Evolutionary conservation across 129 eudicot genomes (phyloP), one percentile per base, ranked within the genome.

Genomic region (Sambucus nigra): DNA sequence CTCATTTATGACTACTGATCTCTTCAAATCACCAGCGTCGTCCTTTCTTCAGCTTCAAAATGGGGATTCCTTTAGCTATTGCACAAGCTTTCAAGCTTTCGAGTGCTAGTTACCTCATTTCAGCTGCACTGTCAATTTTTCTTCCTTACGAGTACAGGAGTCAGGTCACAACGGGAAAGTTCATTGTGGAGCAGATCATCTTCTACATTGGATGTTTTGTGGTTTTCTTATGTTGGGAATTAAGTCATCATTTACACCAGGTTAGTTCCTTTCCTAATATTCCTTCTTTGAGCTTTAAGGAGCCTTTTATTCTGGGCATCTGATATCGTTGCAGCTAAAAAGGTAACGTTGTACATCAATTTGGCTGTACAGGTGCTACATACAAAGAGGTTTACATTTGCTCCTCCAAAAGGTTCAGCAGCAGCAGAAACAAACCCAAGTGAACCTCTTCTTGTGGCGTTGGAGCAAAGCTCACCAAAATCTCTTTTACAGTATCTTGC

Each of bases 401-500:
- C 95, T 18, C 94, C 99, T 15, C 86, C 96, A 52, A 86, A 86
- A 73, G 96, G 99, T 59, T 86, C 96, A 51, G 87, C 94, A 47
- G 99, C 94, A 31, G 94, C 95, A 28, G 94, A 80, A 80, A 77
- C 79, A 25, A 92, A 82, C 63, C 94, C 99, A 38, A 92, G 91
- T 60, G 99, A 80, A 62, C 75, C 76, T 24, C 96, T 92, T 56
- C 82, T 92, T n/a, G 80, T 80, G 28, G 80, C 94, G 18, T 67
- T 92, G 47, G 96, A 92, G 66, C 87, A 80, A 47, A 80, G 82
- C 59, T 33, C 59, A 23, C 73, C 80, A 22, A 77, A 74, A 51
- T 82, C 87, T 48, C 79, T 92, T 55, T 27, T 82, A 46, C 91
- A 75, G 64, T 66, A 82, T 65, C 87, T 92, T 75, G 95, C 95